Evolutionary conservation across 164 flowering plant species (phyloP).

Genomic region (Magnolia changhungtana): DNA sequence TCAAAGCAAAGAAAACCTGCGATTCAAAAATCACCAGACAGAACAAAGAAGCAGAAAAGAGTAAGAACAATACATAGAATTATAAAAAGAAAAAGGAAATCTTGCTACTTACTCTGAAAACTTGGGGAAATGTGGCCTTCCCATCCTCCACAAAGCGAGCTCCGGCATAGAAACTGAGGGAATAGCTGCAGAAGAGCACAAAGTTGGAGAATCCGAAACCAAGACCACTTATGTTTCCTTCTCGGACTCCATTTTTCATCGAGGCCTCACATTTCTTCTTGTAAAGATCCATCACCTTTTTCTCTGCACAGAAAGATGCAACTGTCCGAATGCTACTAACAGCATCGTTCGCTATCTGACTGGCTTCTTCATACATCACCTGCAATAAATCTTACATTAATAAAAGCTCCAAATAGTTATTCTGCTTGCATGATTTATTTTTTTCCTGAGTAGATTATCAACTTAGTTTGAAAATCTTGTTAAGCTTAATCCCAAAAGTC

Average conservation of each 20-base stretch:
- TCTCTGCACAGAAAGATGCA: slow-evolving; percentile 18
- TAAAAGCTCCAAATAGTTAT: not conserved
- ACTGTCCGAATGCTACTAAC: slow-evolving; percentile 19
- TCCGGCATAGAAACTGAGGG: slow-evolving; percentile 11
- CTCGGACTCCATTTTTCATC: slow-evolving; percentile 8
- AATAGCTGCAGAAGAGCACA: slow-evolving; percentile 7
- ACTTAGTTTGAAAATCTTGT: slow-evolving; percentile 16
- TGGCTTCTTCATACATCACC: slow-evolving; percentile 21
- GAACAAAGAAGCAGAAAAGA: not conserved
- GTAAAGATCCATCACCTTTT: slow-evolving; percentile 16
- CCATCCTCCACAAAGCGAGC: slow-evolving; percentile 9
- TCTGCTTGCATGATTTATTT: slow-evolving; percentile 2
- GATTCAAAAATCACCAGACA: not conserved
- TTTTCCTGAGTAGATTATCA: not conserved
- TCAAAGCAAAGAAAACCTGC: slow-evolving; percentile 61
- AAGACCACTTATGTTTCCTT: slow-evolving; percentile 6
- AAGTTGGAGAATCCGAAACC: slow-evolving; percentile 16
- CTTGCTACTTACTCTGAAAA: slow-evolving; percentile 9
- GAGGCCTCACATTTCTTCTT: slow-evolving; percentile 15
- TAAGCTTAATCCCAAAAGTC: slow-evolving; percentile 42
- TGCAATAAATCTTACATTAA: slow-evolving; percentile 1
- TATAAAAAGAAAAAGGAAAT: not conserved
- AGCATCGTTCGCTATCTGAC: slow-evolving; percentile 15
- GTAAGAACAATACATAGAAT: not conserved
- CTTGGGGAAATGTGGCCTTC: slow-evolving; percentile 2